Percentiles rank a stretch among this genome's conserved stretches.
Conservation (phyloP, 441 rosid species). For the Erodium moschatum region DNA sequence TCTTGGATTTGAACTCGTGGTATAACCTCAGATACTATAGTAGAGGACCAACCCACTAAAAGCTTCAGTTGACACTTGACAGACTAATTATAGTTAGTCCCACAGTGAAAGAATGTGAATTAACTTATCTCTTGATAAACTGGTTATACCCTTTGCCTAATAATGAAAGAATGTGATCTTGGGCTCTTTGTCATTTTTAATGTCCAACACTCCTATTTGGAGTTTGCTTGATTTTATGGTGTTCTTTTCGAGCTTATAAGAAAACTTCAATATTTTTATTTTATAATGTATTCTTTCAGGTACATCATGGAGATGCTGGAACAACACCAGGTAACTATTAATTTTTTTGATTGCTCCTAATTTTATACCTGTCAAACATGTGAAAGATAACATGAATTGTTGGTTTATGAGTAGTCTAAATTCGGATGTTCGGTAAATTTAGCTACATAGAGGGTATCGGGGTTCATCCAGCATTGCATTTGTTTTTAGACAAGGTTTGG, state of each 20-base stretch:
- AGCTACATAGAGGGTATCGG: background rate
- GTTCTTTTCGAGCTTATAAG: background rate
- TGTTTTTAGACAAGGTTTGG: too few species aligned
- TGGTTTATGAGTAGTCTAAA: background rate
- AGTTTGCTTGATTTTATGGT: background rate
- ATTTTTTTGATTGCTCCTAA: background rate
- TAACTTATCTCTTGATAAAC: too few species aligned
- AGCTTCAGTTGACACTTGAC: too few species aligned
- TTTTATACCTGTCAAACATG: background rate
- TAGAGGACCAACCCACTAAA: too few species aligned
- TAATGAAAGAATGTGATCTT: background rate
- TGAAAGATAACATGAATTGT: background rate
- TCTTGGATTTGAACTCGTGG: too few species aligned
- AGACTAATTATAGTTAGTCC: too few species aligned
- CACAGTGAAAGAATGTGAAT: too few species aligned
- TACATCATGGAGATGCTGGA: constrained; percentile 99
- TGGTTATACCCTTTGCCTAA: too few species aligned
- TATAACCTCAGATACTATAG: too few species aligned
- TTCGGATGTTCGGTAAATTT: background rate
- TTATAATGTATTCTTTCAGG: constrained; percentile 36
- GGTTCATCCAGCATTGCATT: background rate
- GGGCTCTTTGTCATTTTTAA: background rate
- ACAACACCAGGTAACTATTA: constrained; percentile 72
- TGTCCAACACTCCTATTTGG: background rate
- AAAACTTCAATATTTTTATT: background rate